Conservation (phyloP, 345 rosid genomes). For the Isatis tinctoria region DNA sequence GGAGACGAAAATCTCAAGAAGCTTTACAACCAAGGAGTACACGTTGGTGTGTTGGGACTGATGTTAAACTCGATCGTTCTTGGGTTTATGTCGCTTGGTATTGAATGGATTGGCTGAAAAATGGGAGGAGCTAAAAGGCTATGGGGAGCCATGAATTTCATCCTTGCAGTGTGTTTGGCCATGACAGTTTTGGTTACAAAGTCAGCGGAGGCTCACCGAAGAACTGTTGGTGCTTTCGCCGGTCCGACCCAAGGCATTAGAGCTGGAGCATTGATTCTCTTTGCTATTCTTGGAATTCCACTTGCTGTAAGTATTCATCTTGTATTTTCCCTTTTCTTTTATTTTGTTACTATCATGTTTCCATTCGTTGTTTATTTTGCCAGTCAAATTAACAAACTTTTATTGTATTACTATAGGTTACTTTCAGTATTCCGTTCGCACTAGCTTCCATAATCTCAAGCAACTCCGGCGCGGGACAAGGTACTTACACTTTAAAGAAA, state of each 20-base stretch:
- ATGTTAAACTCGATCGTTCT: slow-evolving; percentile 62
- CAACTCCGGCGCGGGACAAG: slow-evolving; percentile 21
- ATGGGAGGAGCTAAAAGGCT: slow-evolving; percentile 49
- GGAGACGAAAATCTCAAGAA: slow-evolving; percentile 22
- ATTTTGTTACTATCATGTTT: neutral
- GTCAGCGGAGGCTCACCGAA: slow-evolving; percentile 44
- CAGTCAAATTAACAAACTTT: neutral
- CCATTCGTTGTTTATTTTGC: neutral
- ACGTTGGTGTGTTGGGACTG: slow-evolving; percentile 66
- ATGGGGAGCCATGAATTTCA: slow-evolving; percentile 62
- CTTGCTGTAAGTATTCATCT: slow-evolving; percentile 40
- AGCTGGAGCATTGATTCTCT: slow-evolving; percentile 48
- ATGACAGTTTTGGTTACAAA: slow-evolving; percentile 53
- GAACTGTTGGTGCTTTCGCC: neutral
- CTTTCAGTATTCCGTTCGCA: slow-evolving; percentile 22
- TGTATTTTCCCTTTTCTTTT: neutral
- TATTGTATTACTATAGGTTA: neutral
- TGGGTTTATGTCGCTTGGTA: slow-evolving; percentile 47
- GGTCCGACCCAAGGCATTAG: slow-evolving; percentile 39
- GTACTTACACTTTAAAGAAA: neutral
- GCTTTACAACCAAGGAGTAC: slow-evolving; percentile 56
- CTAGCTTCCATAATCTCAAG: slow-evolving; percentile 23
- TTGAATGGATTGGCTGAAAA: slow-evolving; percentile 36
- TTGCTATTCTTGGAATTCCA: slow-evolving; percentile 69
- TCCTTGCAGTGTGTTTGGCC: slow-evolving; percentile 49